phyloP scores from a whole-genome alignment of 257 asterid genomes.

The Solanum piurae region DNA sequence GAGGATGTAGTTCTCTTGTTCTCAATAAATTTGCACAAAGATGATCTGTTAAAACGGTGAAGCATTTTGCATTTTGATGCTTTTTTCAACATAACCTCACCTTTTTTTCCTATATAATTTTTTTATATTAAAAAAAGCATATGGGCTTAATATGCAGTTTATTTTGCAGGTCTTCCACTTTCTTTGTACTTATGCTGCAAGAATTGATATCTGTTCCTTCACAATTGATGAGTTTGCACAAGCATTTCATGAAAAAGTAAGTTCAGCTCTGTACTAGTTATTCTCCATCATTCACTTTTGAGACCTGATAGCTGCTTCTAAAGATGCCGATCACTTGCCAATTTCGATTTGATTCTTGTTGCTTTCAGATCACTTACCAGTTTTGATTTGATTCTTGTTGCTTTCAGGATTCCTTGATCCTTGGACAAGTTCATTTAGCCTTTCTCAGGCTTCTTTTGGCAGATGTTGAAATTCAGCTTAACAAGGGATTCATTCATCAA shows the following conservation, averaged over 20 bases:
- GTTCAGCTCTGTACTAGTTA: slow-evolving; percentile 8
- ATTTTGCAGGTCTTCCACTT: slow-evolving; percentile 71
- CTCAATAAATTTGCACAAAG: neutral
- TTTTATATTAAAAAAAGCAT: neutral
- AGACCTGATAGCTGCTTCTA: neutral
- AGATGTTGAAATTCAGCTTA: slow-evolving; percentile 58
- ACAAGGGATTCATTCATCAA: slow-evolving; percentile 35
- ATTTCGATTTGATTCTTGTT: slow-evolving; percentile 13
- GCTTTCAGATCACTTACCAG: slow-evolving; percentile 14
- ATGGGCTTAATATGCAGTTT: neutral
- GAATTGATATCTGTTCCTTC: slow-evolving; percentile 46
- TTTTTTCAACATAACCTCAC: neutral
- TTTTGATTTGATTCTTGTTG: slow-evolving; percentile 14
- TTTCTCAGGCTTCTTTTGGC: slow-evolving; percentile 68
- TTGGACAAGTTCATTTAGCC: slow-evolving; percentile 79
- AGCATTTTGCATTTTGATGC: neutral
- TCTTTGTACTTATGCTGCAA: slow-evolving; percentile 64
- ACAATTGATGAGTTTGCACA: slow-evolving; percentile 76
- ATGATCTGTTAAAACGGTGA: neutral
- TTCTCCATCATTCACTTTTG: neutral
- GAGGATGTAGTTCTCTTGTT: neutral
- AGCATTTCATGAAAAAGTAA: slow-evolving; percentile 83
- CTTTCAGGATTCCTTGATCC: slow-evolving; percentile 71
- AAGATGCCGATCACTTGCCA: neutral
- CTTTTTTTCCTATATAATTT: neutral